Conservation (phyloP, 176 grass and related monocot species). For the Metroxylon sagu region DNA sequence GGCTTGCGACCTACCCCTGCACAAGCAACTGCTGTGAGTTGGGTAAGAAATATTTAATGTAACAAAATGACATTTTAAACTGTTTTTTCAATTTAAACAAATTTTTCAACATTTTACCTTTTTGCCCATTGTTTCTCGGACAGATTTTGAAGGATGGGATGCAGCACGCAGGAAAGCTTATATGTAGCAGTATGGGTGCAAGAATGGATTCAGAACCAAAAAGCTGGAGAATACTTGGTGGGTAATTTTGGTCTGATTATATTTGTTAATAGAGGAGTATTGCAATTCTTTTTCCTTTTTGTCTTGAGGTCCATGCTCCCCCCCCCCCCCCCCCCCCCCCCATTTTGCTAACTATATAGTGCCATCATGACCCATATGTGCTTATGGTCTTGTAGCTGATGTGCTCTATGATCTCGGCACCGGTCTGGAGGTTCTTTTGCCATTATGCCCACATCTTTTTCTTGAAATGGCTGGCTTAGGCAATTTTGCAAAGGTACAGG, state of each 20-base stretch:
- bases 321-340: no score
- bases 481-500: conserved; percentile 79
- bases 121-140: conserved; percentile 24
- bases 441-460: conserved; percentile 94
- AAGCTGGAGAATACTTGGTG: conserved; percentile 96
- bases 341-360: no score
- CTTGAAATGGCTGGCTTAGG: conserved; percentile 87
- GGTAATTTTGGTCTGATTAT: not conserved
- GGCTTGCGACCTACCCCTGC: conserved; percentile 86
- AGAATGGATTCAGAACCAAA: conserved; percentile 99
- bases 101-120: not conserved
- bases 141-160: conserved; percentile 98
- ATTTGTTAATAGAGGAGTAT: no score
- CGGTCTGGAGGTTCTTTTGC: conserved; percentile 83
- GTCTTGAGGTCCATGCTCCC: no score
- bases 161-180: conserved; percentile 96
- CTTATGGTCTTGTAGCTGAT: conserved; percentile 53
- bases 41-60: conserved; percentile 48
- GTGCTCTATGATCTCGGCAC: conserved; percentile 92
- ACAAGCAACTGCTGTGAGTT: conserved; percentile 78
- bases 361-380: not conserved
- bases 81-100: no score
- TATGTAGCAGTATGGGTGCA: conserved; percentile 85
- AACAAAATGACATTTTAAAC: no score
- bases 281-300: no score